Base-by-base conservation (phyloP, 371 early-diverging fungal genomes). In the Sporodiniella umbellata region DNA sequence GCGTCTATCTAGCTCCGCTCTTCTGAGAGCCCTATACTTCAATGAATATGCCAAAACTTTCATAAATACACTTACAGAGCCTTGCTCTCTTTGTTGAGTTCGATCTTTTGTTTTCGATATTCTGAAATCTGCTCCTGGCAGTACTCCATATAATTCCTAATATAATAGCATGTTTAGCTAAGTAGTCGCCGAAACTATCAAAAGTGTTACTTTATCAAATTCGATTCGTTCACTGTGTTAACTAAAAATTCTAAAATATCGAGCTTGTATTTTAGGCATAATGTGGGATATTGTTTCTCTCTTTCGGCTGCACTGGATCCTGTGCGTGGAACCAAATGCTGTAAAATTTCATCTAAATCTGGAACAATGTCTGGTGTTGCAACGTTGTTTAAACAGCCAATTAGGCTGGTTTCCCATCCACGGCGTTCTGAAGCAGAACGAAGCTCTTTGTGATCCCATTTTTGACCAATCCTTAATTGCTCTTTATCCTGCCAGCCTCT, bases 31-130 rank as follows among this genome's bases (percentile, higher is more conserved):
- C 15, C 74, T 73, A 51, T 28, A 24, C 5, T 28, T 18, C 18
- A 28, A 4, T 24, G 8, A 12, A 14, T 49, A 22, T 19, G 15
- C n/a, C n/a, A 19, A 21, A 37, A 17, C 24, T 25, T 11, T 17
- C 8, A 53, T 15, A 8, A 23, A 25, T 4, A 3, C 21, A 64
- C 71, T 57, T 61, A 67, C 54, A 78, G 24, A 38, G 54, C 64
- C 47, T 80, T 83, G 33, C 68, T 58, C 45, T 88, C 87, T 58
- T 80, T 83, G 60, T 83, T 85, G 26, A 86, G 45, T 33, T 88
- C 89, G 3, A 83, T 56, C 35, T 80, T 78, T 59, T 88, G 86
- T 40, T 73, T 72, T 40, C 80, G 68, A 18, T 84, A 66, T 30
- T 68, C 79, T 5, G 75, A 68, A n/a, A 78, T 49, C 10, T 73